Base-by-base conservation (phyloP, 2,329 filamentous ascomycete species). In the Xylariaceae sp. region DNA sequence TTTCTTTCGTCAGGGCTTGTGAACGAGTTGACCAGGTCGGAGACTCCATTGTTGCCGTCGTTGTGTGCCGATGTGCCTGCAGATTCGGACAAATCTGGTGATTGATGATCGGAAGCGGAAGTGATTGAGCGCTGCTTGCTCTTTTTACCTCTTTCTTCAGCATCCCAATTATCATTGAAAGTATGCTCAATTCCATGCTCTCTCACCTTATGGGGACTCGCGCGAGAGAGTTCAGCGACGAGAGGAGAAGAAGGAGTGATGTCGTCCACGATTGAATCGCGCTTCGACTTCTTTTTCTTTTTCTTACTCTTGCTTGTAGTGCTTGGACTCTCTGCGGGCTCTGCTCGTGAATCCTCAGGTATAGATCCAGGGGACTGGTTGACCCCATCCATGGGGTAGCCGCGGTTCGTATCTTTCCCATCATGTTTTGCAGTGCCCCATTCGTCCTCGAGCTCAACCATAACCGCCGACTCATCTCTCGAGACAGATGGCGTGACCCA, bases 271-370 rank as follows among this genome's bases (percentile, higher is more conserved):
- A 55, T 50, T 44, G 58, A 60, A 17, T 58, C 59, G 33, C 60
- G 61, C 48, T 61, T 68, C 13, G 47, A 53, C 56, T 64, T 77
- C 66, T 64, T 75, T 52, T 75, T 77, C 48, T 73, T 75, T 63
- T 69, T 69, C 22, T 75, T 77, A 49, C 73, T 75, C 63, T 73
- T 77, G 40, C 67, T 69, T 31, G 69, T 73, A 57, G 65, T 46
- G 39, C 47, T 47, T 56, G 54, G 55, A 33, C 62, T 58, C n/a
- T 64, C 59, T 40, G 60, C 55, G 6, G 36, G 52, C 17, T 45
- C 45, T 40, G 43, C 43, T 19, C 42, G 17, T 16, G 45, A 52
- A 12, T 59, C 52, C 14, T 56, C 49, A 43, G 54, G 52, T 10
- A 55, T 34, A 33, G 52, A 31, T 53, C 46, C 49, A 18, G 54